Evolutionary conservation across 2,329 filamentous ascomycete genomes (phyloP).

Genomic region (Hypoxylon rubiginosum): DNA sequence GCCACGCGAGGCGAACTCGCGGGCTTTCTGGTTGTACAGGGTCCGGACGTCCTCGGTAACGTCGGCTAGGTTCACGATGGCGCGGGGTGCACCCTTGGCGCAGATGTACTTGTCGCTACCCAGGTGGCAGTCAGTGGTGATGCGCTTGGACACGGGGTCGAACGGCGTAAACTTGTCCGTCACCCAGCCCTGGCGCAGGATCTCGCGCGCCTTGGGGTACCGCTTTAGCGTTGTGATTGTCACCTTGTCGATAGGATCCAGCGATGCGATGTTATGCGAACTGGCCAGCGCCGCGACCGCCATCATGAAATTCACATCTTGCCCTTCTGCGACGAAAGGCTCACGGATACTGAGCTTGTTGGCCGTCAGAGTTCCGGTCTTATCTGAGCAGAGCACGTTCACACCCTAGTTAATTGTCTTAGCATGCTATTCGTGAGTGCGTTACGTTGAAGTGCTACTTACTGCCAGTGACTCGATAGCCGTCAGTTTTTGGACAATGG

Average conservation of each 20-base stretch:
- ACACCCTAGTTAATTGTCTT: constrained; percentile 64
- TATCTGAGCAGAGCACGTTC: constrained; percentile 84
- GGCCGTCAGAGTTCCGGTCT: constrained; percentile 82
- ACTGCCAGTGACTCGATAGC: constrained; percentile 80
- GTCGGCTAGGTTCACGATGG: constrained; percentile 76
- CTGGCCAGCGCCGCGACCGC: constrained; percentile 81
- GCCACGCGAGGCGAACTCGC: constrained; percentile 82
- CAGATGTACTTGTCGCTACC: constrained; percentile 79
- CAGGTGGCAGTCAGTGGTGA: constrained; percentile 77
- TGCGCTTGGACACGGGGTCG: constrained; percentile 85
- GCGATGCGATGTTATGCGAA: constrained; percentile 82
- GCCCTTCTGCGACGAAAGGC: constrained; percentile 80
- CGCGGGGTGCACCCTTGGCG: constrained; percentile 83
- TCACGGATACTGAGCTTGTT: constrained; percentile 83
- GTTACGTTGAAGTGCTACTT: constrained; percentile 28
- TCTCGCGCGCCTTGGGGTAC: constrained; percentile 83
- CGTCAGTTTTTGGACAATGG: constrained; percentile 84
- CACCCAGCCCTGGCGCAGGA: constrained; percentile 79
- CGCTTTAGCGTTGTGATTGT: constrained; percentile 81
- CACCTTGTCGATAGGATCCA: constrained; percentile 85
- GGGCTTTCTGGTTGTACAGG: constrained; percentile 79
- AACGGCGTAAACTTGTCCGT: constrained; percentile 84
- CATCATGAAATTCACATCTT: constrained; percentile 89
- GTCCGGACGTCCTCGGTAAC: constrained; percentile 74
- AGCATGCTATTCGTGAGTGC: background rate